Conservation (phyloP, 2,329 filamentous ascomycete species). For the Monilinia fructicola region DNA sequence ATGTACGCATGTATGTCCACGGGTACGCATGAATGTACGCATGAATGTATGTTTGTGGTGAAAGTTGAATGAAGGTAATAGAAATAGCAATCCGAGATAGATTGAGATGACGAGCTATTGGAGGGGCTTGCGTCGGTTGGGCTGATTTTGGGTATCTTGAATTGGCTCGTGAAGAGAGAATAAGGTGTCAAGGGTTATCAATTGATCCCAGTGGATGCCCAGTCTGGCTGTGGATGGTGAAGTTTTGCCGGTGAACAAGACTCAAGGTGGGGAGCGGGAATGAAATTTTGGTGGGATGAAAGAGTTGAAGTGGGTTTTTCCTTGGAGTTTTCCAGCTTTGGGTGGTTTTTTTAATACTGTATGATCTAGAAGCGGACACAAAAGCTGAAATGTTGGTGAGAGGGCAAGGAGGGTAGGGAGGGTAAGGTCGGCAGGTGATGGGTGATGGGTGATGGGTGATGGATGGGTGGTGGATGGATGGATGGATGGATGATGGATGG, state of each 20-base stretch:
- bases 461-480: too few relatives aligned
- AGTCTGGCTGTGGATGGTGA: background rate
- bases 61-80: conserved; percentile 10
- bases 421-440: too few relatives aligned
- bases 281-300: conserved; percentile 3
- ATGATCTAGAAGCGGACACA: conserved; percentile 9
- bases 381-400: conserved; percentile 14
- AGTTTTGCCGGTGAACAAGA: conserved; percentile 5
- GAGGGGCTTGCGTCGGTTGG: conserved; percentile 22
- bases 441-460: too few relatives aligned
- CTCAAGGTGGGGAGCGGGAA: conserved; percentile 13
- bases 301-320: background rate
- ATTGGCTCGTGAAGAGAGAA: conserved; percentile 22
- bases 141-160: conserved; percentile 25
- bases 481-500: too few relatives aligned
- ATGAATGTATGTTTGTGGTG: background rate
- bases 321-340: conserved; percentile 1
- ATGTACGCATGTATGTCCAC: too few relatives aligned
- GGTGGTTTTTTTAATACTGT: too few relatives aligned
- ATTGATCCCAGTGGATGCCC: conserved; percentile 11
- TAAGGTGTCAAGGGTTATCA: conserved; percentile 3
- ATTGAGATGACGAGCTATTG: conserved; percentile 20
- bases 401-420: background rate
- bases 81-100: conserved; percentile 1
- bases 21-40: too few relatives aligned